Evolutionary conservation across 2,329 filamentous ascomycete genomes (phyloP).

Genomic region (Berkeleyomyces rouxiae): DNA sequence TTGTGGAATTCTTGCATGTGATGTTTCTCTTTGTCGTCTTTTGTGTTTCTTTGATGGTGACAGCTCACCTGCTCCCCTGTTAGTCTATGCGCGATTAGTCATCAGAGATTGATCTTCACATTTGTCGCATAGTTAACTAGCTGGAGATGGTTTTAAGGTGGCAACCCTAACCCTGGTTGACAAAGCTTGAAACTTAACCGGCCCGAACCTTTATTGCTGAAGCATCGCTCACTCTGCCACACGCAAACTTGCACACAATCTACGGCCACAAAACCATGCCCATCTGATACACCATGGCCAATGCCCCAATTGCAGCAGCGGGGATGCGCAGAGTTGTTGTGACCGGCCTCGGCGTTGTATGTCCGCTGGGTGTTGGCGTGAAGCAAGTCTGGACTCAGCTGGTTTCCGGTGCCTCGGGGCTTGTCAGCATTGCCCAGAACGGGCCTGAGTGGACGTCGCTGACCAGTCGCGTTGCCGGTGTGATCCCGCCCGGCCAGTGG

Average conservation of each 20-base stretch:
- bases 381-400: conserved; percentile 67
- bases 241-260: not conserved
- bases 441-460: conserved; percentile 51
- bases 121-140: no score
- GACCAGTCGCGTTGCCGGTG: conserved; percentile 69
- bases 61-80: no score
- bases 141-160: no score
- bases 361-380: conserved; percentile 67
- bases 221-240: not conserved
- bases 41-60: no score
- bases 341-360: conserved; percentile 67
- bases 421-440: conserved; percentile 52
- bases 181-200: no score
- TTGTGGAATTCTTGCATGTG: no score
- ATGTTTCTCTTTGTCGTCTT: no score
- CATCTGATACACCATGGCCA: not conserved
- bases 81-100: no score
- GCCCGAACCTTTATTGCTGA: no score
- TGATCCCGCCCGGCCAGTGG: conserved; percentile 50
- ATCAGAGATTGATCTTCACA: no score
- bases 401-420: conserved; percentile 61
- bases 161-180: no score
- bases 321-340: conserved; percentile 50
- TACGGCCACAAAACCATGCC: not conserved
- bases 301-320: not conserved